Percentiles rank a stretch among this genome's conserved stretches.
Evolutionary conservation across 2,329 filamentous ascomycete genomes (phyloP).

Genomic region (Coleophoma eucalyptorum): DNA sequence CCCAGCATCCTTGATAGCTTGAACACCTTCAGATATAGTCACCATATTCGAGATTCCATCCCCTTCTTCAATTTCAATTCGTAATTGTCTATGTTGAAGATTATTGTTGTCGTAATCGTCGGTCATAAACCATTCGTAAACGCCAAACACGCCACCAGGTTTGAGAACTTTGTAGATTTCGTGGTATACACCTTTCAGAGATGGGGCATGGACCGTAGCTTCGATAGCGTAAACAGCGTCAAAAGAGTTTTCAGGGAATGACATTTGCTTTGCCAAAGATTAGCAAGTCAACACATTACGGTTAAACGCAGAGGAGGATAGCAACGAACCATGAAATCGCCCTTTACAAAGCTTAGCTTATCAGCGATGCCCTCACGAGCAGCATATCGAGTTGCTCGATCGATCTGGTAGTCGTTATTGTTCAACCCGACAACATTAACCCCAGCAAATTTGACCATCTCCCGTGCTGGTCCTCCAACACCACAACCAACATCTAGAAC

Average conservation of each 20-base stretch:
- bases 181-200: constrained; percentile 85
- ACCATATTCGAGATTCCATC: constrained; percentile 99
- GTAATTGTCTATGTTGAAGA: constrained; percentile 80
- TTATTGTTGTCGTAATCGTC: constrained; percentile 90
- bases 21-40: constrained; percentile 73
- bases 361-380: constrained; percentile 73
- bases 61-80: constrained; percentile 91
- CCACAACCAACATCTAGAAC: constrained; percentile 96
- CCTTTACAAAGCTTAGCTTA: constrained; percentile 86
- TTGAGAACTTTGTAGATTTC: constrained; percentile 95
- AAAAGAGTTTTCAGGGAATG: constrained; percentile 86
- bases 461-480: constrained; percentile 89
- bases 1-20: constrained; percentile 81
- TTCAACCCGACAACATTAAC: constrained; percentile 88
- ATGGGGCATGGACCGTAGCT: constrained; percentile 91
- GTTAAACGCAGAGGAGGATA: neutral
- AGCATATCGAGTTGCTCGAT: constrained; percentile 85
- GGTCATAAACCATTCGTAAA: constrained; percentile 99
- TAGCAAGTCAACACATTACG: neutral
- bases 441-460: constrained; percentile 94
- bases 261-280: constrained; percentile 67
- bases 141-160: constrained; percentile 91
- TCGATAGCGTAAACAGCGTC: constrained; percentile 97
- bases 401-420: constrained; percentile 99
- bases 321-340: constrained; percentile 79